A percentile compares a stretch with the other conserved stretches of the same genome.
Conservation (phyloP, 345 rosid genomes). For the Salix caprea region DNA sequence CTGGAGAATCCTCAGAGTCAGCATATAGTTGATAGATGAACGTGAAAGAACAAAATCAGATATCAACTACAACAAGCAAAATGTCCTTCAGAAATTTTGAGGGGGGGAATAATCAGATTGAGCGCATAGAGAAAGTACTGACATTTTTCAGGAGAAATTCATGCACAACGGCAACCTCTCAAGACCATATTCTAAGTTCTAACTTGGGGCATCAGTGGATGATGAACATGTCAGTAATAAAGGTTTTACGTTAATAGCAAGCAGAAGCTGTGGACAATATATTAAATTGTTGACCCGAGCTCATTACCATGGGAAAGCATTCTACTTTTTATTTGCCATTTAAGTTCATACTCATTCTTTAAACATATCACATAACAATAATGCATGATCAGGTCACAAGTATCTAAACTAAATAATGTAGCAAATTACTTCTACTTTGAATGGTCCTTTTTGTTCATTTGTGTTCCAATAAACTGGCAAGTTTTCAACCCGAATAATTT, state of each 20-base stretch:
- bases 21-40: constrained; percentile 5
- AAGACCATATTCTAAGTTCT: neutral
- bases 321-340: neutral
- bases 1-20: constrained; percentile 30
- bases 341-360: neutral
- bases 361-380: neutral
- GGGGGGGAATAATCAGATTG: neutral
- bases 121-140: neutral
- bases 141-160: neutral
- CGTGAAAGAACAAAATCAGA: constrained; percentile 1
- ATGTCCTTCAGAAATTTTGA: neutral
- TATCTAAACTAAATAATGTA: neutral
- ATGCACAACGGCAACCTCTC: neutral
- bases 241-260: neutral
- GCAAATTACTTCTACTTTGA: neutral
- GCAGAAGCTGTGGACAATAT: neutral
- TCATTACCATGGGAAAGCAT: neutral
- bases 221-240: neutral
- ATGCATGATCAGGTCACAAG: neutral
- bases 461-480: neutral
- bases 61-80: neutral
- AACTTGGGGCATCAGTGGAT: neutral
- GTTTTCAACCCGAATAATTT: neutral
- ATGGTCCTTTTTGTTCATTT: neutral
- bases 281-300: neutral